Evolutionary conservation across 495 filamentous ascomycete species (phyloP).

Genomic region (Cercophora newfieldiana): DNA sequence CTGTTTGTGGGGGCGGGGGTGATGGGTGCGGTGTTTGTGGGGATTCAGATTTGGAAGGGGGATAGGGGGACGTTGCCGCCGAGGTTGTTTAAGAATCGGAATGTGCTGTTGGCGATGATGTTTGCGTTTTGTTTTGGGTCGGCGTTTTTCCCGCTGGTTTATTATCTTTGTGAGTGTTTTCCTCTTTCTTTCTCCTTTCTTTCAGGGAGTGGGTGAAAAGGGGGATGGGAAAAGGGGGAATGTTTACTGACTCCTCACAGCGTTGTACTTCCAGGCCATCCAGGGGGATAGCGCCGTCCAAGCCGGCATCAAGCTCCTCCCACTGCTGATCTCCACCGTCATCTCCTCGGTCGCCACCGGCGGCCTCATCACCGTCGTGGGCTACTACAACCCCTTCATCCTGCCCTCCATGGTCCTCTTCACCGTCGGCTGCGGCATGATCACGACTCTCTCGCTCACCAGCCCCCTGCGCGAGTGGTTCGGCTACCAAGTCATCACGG

Average conservation of each 20-base stretch:
- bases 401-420: conserved; percentile 45
- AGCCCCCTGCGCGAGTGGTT: conserved; percentile 52
- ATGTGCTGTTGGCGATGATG: conserved; percentile 51
- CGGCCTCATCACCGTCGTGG: conserved; percentile 44
- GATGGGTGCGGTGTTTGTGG: conserved; percentile 51
- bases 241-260: conserved; percentile 24
- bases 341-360: conserved; percentile 50
- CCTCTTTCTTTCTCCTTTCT: no score
- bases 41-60: conserved; percentile 51
- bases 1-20: conserved; percentile 50
- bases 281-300: conserved; percentile 66
- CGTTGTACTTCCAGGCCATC: conserved; percentile 90
- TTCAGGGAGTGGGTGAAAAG: no score
- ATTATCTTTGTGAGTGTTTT: conserved; percentile 60
- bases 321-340: conserved; percentile 68
- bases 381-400: conserved; percentile 56
- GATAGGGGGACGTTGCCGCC: conserved; percentile 58
- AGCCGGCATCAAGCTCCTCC: conserved; percentile 78
- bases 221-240: no score
- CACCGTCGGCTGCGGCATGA: conserved; percentile 51
- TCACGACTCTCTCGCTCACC: conserved; percentile 47
- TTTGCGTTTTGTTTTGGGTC: conserved; percentile 63
- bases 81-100: conserved; percentile 56
- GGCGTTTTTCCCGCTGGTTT: conserved; percentile 67
- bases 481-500: conserved; percentile 53